A percentile compares a stretch with the other conserved stretches of the same genome.
Conservation (phyloP, 2,329 filamentous ascomycete species). For the Elsinoe arachidis region DNA sequence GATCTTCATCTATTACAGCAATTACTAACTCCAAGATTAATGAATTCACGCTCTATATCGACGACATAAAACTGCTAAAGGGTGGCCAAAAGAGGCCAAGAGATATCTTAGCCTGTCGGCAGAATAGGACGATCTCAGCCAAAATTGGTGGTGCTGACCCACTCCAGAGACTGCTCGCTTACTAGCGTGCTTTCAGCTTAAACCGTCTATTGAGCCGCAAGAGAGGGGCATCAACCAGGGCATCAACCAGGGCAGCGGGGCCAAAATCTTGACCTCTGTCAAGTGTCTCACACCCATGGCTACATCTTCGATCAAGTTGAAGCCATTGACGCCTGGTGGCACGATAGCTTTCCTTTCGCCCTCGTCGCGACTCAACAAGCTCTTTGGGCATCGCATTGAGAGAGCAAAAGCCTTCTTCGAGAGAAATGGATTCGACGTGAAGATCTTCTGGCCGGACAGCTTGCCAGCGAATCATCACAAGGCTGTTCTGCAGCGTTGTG, state of each 20-base stretch:
- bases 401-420: conserved; percentile 18
- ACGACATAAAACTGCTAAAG: too few species aligned
- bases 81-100: too few species aligned
- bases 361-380: conserved; percentile 23
- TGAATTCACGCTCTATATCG: too few species aligned
- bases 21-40: too few species aligned
- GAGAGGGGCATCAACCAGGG: background rate
- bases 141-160: too few species aligned
- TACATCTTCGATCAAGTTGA: background rate
- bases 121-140: too few species aligned
- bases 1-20: too few species aligned
- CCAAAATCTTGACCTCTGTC: background rate
- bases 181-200: too few species aligned
- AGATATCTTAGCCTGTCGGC: too few species aligned
- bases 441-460: conserved; percentile 17
- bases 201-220: too few species aligned
- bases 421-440: conserved; percentile 17
- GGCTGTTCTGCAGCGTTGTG: conserved; percentile 15
- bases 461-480: conserved; percentile 10
- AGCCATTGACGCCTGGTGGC: conserved; percentile 18
- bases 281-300: background rate
- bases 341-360: conserved; percentile 27
- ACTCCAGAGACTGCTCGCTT: too few species aligned
- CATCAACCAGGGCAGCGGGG: background rate
- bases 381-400: conserved; percentile 18